phyloP scores from a whole-genome alignment of 495 filamentous ascomycete genomes.

The Neurospora sp. region DNA sequence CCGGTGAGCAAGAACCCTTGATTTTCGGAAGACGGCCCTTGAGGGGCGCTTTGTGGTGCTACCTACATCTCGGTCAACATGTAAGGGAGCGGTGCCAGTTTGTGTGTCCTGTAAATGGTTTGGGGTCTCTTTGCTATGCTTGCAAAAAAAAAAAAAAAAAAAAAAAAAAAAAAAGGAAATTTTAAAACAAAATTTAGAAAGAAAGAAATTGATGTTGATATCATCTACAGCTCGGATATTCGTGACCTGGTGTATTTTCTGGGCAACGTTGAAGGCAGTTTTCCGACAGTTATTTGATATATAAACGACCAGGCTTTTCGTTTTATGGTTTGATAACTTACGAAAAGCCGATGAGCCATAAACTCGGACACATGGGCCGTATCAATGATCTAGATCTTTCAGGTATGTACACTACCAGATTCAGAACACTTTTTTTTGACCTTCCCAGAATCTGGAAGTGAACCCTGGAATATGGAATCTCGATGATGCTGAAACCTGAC shows the following conservation, averaged over 20 bases:
- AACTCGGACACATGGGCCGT: neutral
- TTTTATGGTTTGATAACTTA: neutral
- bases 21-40: neutral
- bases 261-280: neutral
- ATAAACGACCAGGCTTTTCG: neutral
- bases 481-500: neutral
- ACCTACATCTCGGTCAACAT: neutral
- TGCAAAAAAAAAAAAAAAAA: neutral
- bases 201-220: neutral
- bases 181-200: no score
- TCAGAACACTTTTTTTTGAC: neutral
- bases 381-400: neutral
- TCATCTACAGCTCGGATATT: neutral
- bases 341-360: neutral
- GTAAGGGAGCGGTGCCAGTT: neutral
- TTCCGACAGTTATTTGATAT: neutral
- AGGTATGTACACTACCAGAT: neutral
- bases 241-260: neutral
- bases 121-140: neutral
- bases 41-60: neutral
- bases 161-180: no score
- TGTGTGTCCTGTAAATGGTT: neutral
- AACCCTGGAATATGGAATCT: neutral
- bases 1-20: neutral
- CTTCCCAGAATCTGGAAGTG: neutral